Conservation (phyloP, 345 rosid genomes). For the Arabidopsis arenosa region DNA sequence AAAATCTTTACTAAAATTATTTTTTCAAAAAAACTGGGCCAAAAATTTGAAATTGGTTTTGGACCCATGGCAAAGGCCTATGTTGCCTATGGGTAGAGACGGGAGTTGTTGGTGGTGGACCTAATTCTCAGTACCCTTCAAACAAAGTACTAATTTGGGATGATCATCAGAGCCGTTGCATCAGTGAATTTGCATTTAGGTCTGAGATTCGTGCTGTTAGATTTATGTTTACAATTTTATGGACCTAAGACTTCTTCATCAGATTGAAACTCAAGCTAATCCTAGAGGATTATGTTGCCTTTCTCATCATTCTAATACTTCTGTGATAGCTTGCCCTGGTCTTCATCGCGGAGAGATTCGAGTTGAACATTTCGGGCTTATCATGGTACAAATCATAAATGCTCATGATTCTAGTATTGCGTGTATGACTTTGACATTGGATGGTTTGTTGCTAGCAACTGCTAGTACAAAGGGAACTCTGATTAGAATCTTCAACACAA, state of each 20-base stretch:
- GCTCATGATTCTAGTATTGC: constrained; percentile 82
- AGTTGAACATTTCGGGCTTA: constrained; percentile 78
- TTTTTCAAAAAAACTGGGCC: too few species aligned
- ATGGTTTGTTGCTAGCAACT: constrained; percentile 89
- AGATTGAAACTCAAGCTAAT: constrained; percentile 78
- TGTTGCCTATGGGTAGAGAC: too few species aligned
- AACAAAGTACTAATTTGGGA: constrained; percentile 87
- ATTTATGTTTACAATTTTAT: constrained; percentile 70
- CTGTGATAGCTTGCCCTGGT: constrained; percentile 85
- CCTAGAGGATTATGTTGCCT: constrained; percentile 88
- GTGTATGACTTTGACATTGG: constrained; percentile 78
- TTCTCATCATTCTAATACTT: constrained; percentile 73
- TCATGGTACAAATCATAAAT: constrained; percentile 64
- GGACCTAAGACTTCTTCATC: constrained; percentile 83
- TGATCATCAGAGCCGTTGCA: constrained; percentile 84
- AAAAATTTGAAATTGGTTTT: too few species aligned
- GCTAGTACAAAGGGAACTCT: constrained; percentile 88
- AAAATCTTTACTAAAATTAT: too few species aligned
- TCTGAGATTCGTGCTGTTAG: constrained; percentile 78
- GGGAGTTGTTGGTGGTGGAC: constrained; percentile 50
- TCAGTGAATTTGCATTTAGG: constrained; percentile 81
- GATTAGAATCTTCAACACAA: constrained; percentile 86
- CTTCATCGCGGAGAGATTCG: constrained; percentile 77
- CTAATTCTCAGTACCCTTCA: constrained; percentile 79
- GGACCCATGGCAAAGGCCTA: too few species aligned